Conservation (phyloP, 2,329 filamentous ascomycete species). For the Fusarium haematococcum region DNA sequence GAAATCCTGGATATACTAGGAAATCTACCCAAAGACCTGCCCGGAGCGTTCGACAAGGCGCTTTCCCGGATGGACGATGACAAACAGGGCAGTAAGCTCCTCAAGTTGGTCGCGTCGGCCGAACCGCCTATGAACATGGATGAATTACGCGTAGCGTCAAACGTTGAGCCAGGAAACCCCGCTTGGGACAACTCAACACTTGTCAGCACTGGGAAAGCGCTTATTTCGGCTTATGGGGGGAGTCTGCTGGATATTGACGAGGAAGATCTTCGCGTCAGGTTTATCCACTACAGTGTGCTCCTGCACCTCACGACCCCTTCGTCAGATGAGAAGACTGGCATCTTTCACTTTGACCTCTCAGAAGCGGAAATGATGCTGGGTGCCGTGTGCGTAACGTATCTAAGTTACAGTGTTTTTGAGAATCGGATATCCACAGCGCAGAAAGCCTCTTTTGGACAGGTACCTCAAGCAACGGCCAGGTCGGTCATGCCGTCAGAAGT, state of each 20-base stretch:
- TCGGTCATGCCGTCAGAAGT: neutral
- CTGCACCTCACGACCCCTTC: neutral
- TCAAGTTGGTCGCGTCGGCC: neutral
- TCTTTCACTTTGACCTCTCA: neutral
- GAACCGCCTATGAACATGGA: neutral
- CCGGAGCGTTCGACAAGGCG: neutral
- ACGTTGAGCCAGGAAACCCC: neutral
- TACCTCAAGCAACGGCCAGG: neutral
- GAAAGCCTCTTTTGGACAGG: neutral
- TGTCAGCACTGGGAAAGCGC: rapidly evolving
- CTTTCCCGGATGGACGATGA: rapidly evolving
- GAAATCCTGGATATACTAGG: neutral
- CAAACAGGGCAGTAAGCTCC: neutral
- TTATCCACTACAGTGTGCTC: neutral
- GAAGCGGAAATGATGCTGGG: neutral
- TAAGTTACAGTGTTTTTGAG: neutral
- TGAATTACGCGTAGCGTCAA: neutral
- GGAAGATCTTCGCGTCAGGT: neutral
- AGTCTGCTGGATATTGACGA: neutral
- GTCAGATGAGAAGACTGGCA: neutral
- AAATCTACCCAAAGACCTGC: neutral
- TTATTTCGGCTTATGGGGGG: neutral
- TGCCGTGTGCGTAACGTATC: neutral
- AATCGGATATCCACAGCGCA: neutral
- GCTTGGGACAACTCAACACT: neutral